Evolutionary conservation across 805 yeast species (phyloP), one percentile per base, ranked within the genome.

Genomic region (Starmerella sp.): DNA sequence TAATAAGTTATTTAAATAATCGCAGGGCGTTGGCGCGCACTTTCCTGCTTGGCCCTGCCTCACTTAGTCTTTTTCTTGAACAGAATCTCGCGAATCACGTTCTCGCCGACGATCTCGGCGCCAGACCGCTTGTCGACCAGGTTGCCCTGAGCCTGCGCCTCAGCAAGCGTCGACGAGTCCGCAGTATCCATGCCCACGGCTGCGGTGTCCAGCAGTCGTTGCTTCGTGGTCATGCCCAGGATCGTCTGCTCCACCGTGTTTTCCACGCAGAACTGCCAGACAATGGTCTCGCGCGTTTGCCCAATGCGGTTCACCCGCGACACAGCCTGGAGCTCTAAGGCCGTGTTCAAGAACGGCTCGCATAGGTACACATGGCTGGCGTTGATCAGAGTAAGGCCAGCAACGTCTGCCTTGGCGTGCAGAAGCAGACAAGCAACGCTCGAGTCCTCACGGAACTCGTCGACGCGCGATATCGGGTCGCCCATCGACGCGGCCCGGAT

Each of bases 241-340:
- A 93, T 86, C 46, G 87, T 83, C 65, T 91, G 96, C 67, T 93
- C 98, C 14, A 93, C 95, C 0, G 95, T 81, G 42, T 83, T 82
- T 54, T 78, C 79, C 54, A 90, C 84, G 29, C 85, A 82, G 71
- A 91, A 89, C 79, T 85, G 83, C 96, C 97, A 93, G 1, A 91
- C 95, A 1, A 82, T 84, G 0, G 98, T 93, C 14, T 79, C 81
- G 45, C 76, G 73, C 3, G 75, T 77, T 68, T 93, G 98, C 0
- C 98, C 98, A 65, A 91, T 90, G 59, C 98, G 73, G 66, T 91
- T 96, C 44, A 93, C 81, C 59, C 98, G 77, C 50, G 95, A 86
- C 53, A 90, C 84, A 0, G 97, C 97, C 66, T 91, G 98, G 14
- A 87, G 66, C 62, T 93, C 97, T 48, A 89, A 74, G 2, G 95